Conservation (phyloP, 345 rosid species). For the Salix koriyanagi region DNA sequence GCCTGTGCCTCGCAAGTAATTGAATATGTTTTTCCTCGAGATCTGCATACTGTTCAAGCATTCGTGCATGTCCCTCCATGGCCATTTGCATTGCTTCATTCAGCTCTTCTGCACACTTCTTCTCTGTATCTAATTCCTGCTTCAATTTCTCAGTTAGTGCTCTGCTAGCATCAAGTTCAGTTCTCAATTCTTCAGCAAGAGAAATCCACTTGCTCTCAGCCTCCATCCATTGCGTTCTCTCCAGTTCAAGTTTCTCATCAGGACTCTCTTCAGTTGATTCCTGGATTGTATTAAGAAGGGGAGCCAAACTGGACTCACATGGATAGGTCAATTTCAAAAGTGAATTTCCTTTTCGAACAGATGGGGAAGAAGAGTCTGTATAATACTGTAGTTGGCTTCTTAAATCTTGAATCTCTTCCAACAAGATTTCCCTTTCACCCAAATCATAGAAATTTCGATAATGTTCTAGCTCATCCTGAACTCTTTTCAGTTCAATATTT, state of each 20-base stretch:
- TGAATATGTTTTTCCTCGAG: slow-evolving; percentile 91
- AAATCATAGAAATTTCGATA: slow-evolving; percentile 70
- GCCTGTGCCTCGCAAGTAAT: slow-evolving; percentile 85
- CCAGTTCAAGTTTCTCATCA: slow-evolving; percentile 56
- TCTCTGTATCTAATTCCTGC: slow-evolving; percentile 75
- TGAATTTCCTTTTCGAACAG: slow-evolving; percentile 48
- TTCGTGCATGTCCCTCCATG: slow-evolving; percentile 90
- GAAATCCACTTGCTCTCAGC: slow-evolving; percentile 94
- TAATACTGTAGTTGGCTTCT: slow-evolving; percentile 78
- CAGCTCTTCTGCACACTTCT: slow-evolving; percentile 77
- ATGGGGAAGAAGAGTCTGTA: slow-evolving; percentile 57
- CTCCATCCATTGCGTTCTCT: slow-evolving; percentile 63
- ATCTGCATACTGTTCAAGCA: slow-evolving; percentile 96
- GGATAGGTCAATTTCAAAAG: slow-evolving; percentile 54
- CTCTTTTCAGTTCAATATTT: slow-evolving; percentile 72
- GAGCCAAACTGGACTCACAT: slow-evolving; percentile 42
- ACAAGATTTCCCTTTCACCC: slow-evolving; percentile 86
- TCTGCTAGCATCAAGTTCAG: slow-evolving; percentile 66
- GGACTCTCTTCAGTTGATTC: slow-evolving; percentile 57
- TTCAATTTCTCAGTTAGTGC: slow-evolving; percentile 53
- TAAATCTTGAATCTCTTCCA: slow-evolving; percentile 92
- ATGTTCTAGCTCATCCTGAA: slow-evolving; percentile 74
- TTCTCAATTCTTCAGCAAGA: slow-evolving; percentile 76
- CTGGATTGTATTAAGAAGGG: slow-evolving; percentile 45
- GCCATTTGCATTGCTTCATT: slow-evolving; percentile 94